Conservation (phyloP, 108 stramenopile species). For the Pseudonitzschia multiseries region DNA sequence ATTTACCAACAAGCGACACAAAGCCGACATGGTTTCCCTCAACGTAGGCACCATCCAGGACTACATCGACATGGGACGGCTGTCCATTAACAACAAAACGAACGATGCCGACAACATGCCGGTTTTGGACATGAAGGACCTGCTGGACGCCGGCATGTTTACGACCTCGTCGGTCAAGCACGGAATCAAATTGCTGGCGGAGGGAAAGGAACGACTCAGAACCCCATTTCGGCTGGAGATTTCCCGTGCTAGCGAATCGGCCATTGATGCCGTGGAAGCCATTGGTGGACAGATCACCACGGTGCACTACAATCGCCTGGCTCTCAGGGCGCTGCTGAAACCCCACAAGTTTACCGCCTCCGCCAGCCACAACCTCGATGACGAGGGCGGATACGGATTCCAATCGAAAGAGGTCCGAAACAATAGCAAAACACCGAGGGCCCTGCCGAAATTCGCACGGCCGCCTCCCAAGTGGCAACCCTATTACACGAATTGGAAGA, state of each 20-base stretch:
- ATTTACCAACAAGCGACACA: constrained; percentile 88
- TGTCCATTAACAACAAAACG: constrained; percentile 40
- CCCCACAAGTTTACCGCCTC: constrained; percentile 80
- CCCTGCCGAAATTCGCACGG: constrained; percentile 86
- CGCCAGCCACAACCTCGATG: neutral
- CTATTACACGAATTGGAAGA: constrained; percentile 89
- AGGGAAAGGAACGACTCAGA: constrained; percentile 63
- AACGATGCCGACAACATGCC: constrained; percentile 2
- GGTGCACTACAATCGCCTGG: constrained; percentile 93
- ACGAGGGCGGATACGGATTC: neutral
- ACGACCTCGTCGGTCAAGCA: constrained; percentile 73
- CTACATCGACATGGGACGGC: constrained; percentile 93
- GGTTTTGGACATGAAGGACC: constrained; percentile 88
- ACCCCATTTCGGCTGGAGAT: constrained; percentile 89
- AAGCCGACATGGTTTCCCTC: constrained; percentile 68
- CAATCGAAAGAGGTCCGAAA: constrained; percentile 8
- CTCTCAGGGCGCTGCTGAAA: constrained; percentile 88
- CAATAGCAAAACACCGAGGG: constrained; percentile 1
- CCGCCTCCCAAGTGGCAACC: constrained; percentile 93
- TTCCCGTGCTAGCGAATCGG: constrained; percentile 77
- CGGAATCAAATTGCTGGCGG: constrained; percentile 86
- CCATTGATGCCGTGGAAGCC: constrained; percentile 90
- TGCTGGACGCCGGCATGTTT: constrained; percentile 82
- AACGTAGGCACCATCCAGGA: constrained; percentile 86
- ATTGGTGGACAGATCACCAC: constrained; percentile 96